A percentile compares a stretch with the other conserved stretches of the same genome.
These are phyloP conservation scores for Penicillium sumatraense DNA, from an alignment of 2,329 filamentous ascomycete genomes.

Conservation along the genomic window DNA sequence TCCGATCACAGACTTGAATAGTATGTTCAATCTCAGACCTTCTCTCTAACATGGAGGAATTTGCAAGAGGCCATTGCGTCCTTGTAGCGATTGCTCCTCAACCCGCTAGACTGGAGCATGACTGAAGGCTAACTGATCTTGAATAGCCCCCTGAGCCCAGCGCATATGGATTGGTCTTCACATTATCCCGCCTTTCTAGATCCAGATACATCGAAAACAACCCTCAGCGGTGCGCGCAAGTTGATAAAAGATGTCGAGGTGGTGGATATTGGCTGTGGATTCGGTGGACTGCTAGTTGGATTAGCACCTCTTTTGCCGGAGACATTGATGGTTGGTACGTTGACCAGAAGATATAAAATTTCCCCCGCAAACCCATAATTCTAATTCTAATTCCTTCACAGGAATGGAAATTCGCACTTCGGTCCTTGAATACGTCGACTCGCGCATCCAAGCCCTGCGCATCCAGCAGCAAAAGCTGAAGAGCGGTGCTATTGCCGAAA, in stretches of 20 bases:
- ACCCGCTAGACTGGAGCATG: too few species aligned
- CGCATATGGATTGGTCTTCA: slow-evolving; percentile 87
- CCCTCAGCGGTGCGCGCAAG: slow-evolving; percentile 38
- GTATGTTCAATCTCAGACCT: slow-evolving; percentile 57
- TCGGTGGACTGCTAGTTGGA: slow-evolving; percentile 87
- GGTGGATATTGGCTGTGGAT: slow-evolving; percentile 96
- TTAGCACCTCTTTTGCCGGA: slow-evolving; percentile 81
- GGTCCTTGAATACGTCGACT: slow-evolving; percentile 88
- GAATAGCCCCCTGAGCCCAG: slow-evolving; percentile 75
- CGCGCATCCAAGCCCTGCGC: slow-evolving; percentile 82
- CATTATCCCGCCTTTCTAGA: slow-evolving; percentile 77
- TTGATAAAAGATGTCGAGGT: slow-evolving; percentile 79
- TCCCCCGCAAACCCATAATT: too few species aligned
- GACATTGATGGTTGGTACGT: slow-evolving; percentile 77
- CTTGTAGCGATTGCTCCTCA: neutral
- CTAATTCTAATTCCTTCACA: slow-evolving; percentile 36
- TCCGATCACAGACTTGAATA: slow-evolving; percentile 90
- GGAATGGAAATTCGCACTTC: slow-evolving; percentile 91
- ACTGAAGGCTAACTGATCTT: slow-evolving; percentile 9
- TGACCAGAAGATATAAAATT: too few species aligned
- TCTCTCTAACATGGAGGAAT: neutral
- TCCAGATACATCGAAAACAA: slow-evolving; percentile 39
- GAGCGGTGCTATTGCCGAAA: slow-evolving; percentile 10
- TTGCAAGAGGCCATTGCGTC: neutral
- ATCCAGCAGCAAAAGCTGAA: slow-evolving; percentile 40